Base-by-base conservation (phyloP, 441 rosid genomes). In the Brassica hybrid region DNA sequence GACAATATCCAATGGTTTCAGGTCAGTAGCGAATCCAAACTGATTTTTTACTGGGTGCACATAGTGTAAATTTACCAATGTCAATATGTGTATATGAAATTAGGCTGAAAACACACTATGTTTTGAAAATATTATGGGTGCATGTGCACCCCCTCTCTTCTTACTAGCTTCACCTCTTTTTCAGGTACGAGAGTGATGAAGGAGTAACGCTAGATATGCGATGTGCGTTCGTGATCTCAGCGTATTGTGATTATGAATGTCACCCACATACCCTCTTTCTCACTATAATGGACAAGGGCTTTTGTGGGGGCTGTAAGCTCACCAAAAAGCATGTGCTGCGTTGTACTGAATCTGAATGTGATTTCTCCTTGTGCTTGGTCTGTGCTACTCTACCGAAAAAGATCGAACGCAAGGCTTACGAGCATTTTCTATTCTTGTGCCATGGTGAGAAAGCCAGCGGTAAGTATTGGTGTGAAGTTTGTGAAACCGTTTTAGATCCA, bases 391-490 rank as follows among this genome's bases (percentile, higher is more conserved):
- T 79, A 6, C 82, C 75, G 11, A 23, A 7, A 0, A 27, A 52
- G 14, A 67, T 32, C 7, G 54, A 7, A 48, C 54, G 68, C 64
- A 60, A 58, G 65, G 63, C 30, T 7, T 71, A 78, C 17, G 18
- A 50, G 14, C 66, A 78, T 79, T 36, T 67, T 38, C 17, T 73
- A 3, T 17, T 14, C 0, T 54, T 79, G 18, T 3, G 34, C 11
- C 64, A 4, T 30, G 23, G 27, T 16, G 82, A 69, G 56, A 4
- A 56, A 25, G 38, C 45, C 4, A 63, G 36, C 1, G 72, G 67
- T n/a, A 72, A 74, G 19, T 66, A 32, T 11, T 68, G 56, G 63
- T 73, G 78, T 68, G 78, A 74, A n/a, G 45, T 79, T 16, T 73
- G 74, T 38, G 73, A 78, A 73, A 45, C 27, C 10, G 1, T 25